Conservation (phyloP, 2,329 filamentous ascomycete species). For the Ploettnerulaceae sp. region DNA sequence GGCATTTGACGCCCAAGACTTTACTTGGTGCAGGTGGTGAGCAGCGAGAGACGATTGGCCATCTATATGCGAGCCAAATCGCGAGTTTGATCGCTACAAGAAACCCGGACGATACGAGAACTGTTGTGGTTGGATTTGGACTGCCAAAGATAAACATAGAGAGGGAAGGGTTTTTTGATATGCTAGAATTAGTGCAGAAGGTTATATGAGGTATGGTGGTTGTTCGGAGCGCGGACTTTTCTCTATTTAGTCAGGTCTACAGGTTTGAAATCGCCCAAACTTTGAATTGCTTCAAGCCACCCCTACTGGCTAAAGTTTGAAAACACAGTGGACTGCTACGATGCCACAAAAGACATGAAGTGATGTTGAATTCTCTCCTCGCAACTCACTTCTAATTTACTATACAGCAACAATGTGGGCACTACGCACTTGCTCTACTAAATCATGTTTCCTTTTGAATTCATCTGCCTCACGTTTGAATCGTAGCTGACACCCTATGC, state of each 20-base stretch:
- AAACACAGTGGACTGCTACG: not conserved
- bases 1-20: slow-evolving; percentile 80
- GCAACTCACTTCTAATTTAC: not conserved
- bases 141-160: slow-evolving; percentile 42
- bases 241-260: too few species aligned
- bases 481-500: slow-evolving; percentile 30
- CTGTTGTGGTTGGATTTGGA: slow-evolving; percentile 58
- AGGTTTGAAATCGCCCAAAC: too few species aligned
- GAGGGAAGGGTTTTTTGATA: slow-evolving; percentile 57
- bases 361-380: not conserved
- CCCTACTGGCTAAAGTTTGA: too few species aligned
- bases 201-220: slow-evolving; percentile 39
- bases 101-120: slow-evolving; percentile 59
- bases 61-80: slow-evolving; percentile 85
- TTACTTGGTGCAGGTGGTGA: slow-evolving; percentile 78
- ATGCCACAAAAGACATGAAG: not conserved
- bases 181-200: slow-evolving; percentile 58
- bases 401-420: slow-evolving; percentile 26
- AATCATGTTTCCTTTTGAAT: slow-evolving; percentile 24
- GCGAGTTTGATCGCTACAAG: slow-evolving; percentile 72
- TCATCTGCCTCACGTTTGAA: slow-evolving; percentile 30
- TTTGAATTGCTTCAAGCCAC: too few species aligned
- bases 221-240: too few species aligned
- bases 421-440: slow-evolving; percentile 25
- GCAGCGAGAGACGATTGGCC: slow-evolving; percentile 76